Evolutionary conservation across 495 filamentous ascomycete genomes (phyloP), one percentile per base, ranked within the genome.

Genomic region (Apodospora peruviana): DNA sequence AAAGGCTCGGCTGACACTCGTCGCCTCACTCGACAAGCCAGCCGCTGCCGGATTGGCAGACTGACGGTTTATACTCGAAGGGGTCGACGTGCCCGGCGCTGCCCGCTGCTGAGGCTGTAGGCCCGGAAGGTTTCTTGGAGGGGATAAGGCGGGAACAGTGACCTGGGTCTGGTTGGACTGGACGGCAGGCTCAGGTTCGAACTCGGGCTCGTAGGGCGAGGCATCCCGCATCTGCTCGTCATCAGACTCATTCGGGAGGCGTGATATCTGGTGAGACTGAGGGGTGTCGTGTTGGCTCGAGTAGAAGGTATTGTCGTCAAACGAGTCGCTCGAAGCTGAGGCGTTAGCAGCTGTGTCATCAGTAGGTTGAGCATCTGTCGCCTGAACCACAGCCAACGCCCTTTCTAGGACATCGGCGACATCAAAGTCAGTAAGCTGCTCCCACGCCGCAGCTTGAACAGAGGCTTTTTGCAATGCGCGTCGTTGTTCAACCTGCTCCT

Each of bases 281-380:
- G 76, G 75, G 0, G 75, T 77, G 47, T 74, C 72, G 62, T 71
- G 66, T 69, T 82, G 84, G 73, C 89, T 95, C 40, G 90, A 95
- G 70, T 96, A 95, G 67, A 93, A 91, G n/a, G 88, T 90, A 55
- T 93, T 90, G 59, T 91, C 85, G 67, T 95, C 90, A 67, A 89
- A 86, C 10, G 88, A 91, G 59, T 90, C 88, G 74, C 77, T 84
- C 52, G 77, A 70, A 52, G 77, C 74, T 65, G 75, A 69, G 47
- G 65, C 72, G 69, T 81, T 79, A 76, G 73, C 72, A 59, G 67
- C 75, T 67, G 79, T 71, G 56, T 83, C 64, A 22, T 84, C 82
- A 62, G 79, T 82, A 47, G 63, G 32, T 43, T 59, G 59, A 42
- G 61, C 56, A 56, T 65, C 59, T 39, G 62, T 64, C 51, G 62